Conservation (phyloP, 73 alveolate genomes). For the Tetrahymena thermophila region DNA sequence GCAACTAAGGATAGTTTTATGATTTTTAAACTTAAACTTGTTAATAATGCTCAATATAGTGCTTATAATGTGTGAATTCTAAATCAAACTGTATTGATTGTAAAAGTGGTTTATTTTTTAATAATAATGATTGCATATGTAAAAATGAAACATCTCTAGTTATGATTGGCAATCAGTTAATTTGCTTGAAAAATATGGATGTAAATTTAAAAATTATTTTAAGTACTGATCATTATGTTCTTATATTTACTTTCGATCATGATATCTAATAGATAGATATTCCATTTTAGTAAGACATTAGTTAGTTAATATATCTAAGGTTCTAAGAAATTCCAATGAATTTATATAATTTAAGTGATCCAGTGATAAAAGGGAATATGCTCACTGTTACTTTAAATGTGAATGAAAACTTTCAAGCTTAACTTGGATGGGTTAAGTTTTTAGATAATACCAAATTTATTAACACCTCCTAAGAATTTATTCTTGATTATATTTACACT, state of each 20-base stretch:
- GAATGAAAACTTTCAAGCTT: not conserved
- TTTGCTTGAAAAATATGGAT: not conserved
- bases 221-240: not conserved
- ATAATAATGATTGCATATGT: not conserved
- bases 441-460: not conserved
- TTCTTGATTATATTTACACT: not conserved
- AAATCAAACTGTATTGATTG: not conserved
- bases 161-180: not conserved
- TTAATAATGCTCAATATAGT: not conserved
- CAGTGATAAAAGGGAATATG: not conserved
- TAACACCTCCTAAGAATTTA: not conserved
- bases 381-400: not conserved
- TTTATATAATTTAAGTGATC: not conserved
- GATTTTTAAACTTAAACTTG: not conserved
- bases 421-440: not conserved
- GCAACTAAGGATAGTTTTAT: not conserved
- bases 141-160: not conserved
- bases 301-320: too few relatives aligned
- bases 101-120: not conserved
- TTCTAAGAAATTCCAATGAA: not conserved
- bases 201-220: not conserved
- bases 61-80: not conserved
- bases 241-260: not conserved
- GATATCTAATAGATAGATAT: not conserved
- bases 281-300: too few relatives aligned